A percentile compares a stretch with the other conserved stretches of the same genome.
Evolutionary conservation across 257 asterid species (phyloP).

Genomic region (Salvia miltiorrhiza): DNA sequence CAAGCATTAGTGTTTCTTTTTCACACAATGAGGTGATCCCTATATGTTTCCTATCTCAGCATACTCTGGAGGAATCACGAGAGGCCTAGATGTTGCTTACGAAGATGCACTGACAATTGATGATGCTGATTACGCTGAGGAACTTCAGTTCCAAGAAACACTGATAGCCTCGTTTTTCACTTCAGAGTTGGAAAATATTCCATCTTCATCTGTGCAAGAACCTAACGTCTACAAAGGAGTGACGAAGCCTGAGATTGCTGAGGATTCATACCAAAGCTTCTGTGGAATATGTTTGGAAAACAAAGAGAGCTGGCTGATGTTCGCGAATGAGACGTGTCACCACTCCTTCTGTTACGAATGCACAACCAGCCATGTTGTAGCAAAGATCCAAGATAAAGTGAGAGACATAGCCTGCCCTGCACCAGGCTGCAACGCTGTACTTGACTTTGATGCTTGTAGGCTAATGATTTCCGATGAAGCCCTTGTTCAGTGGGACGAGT

Average conservation of each 20-base stretch:
- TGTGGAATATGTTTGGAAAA: constrained; percentile 63
- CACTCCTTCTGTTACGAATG: constrained; percentile 64
- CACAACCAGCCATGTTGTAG: constrained; percentile 45
- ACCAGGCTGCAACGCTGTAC: constrained; percentile 34
- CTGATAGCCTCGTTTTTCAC: constrained; percentile 38
- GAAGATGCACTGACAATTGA: not conserved
- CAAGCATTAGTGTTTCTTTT: not conserved
- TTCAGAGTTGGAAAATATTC: constrained; percentile 4
- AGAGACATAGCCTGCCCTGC: constrained; percentile 44
- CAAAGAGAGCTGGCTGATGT: constrained; percentile 63
- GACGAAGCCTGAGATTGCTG: constrained; percentile 13
- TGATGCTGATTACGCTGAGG: constrained; percentile 45
- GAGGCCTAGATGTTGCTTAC: constrained; percentile 6
- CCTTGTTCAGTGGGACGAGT: constrained; percentile 54
- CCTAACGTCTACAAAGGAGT: not conserved
- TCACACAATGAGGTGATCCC: not conserved
- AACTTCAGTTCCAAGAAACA: constrained; percentile 46
- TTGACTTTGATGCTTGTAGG: constrained; percentile 39
- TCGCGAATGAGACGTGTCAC: constrained; percentile 39
- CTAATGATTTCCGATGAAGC: constrained; percentile 43
- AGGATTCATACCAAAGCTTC: constrained; percentile 20
- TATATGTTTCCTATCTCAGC: constrained; percentile 11
- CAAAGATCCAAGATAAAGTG: constrained; percentile 42
- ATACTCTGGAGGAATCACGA: constrained; percentile 1
- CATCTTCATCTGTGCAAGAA: constrained; percentile 37